Conservation (phyloP, 805 yeast species). For the Saccharomycopsis capsularis region DNA sequence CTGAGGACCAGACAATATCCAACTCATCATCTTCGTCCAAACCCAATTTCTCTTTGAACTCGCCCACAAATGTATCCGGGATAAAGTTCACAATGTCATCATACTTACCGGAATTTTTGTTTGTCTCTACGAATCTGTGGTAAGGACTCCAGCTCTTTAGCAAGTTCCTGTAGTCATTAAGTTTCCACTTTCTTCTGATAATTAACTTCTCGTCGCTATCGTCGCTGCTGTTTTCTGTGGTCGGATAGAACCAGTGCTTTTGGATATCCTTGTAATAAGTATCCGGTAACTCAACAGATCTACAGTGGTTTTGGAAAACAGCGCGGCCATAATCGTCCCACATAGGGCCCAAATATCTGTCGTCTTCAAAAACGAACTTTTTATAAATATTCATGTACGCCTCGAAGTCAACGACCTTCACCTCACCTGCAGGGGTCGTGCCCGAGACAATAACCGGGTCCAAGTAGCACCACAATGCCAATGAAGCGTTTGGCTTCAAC, state of each 20-base stretch:
- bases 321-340: constrained; percentile 86
- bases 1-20: constrained; percentile 49
- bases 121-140: constrained; percentile 49
- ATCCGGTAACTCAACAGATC: constrained; percentile 37
- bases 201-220: constrained; percentile 25
- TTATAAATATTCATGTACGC: constrained; percentile 31
- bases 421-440: constrained; percentile 34
- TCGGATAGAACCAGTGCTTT: constrained; percentile 28
- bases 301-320: constrained; percentile 40
- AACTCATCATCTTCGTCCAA: constrained; percentile 39
- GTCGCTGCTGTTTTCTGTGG: background rate
- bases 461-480: constrained; percentile 74
- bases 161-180: constrained; percentile 45
- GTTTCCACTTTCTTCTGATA: constrained; percentile 34
- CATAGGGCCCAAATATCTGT: constrained; percentile 49
- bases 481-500: constrained; percentile 55
- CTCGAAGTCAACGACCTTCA: constrained; percentile 11
- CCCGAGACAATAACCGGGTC: constrained; percentile 45
- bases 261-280: constrained; percentile 36
- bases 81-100: constrained; percentile 28
- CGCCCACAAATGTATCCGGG: constrained; percentile 40
- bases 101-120: constrained; percentile 27
- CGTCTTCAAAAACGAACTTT: constrained; percentile 45
- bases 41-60: constrained; percentile 37
- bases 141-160: constrained; percentile 66